Conservation (phyloP, 2,329 filamentous ascomycete species). For the Bipolaris cookei region DNA sequence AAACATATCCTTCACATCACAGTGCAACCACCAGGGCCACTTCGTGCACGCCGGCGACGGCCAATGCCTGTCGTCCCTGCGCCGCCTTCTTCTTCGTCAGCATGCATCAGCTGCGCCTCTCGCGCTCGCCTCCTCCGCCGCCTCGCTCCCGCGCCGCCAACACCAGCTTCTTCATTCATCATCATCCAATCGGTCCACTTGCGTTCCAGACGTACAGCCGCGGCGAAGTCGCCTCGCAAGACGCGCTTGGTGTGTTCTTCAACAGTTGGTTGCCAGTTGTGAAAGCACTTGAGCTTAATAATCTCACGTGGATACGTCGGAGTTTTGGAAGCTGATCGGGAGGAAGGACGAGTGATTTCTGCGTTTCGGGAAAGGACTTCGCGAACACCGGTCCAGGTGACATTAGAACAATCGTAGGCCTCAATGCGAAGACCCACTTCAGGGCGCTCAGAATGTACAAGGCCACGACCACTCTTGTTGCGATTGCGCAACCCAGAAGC, state of each 20-base stretch:
- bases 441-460: constrained; percentile 41
- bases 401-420: constrained; percentile 88
- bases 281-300: constrained; percentile 90
- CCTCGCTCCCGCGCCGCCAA: constrained; percentile 66
- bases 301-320: constrained; percentile 75
- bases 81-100: constrained; percentile 76
- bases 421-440: constrained; percentile 73
- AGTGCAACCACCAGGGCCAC: constrained; percentile 54
- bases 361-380: constrained; percentile 87
- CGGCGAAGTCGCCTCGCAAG: constrained; percentile 73
- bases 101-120: constrained; percentile 80
- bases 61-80: constrained; percentile 45
- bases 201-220: constrained; percentile 79
- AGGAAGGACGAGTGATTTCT: constrained; percentile 64
- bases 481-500: constrained; percentile 77
- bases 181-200: constrained; percentile 98
- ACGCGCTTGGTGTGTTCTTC: constrained; percentile 92
- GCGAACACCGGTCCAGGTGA: constrained; percentile 90
- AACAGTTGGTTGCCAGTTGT: constrained; percentile 92
- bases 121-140: constrained; percentile 77
- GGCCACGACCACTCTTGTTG: constrained; percentile 53
- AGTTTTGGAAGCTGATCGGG: constrained; percentile 35
- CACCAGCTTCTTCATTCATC: constrained; percentile 81
- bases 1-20: constrained; percentile 53
- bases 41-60: constrained; percentile 55